Evolutionary conservation across 371 early-diverging fungal species (phyloP), one percentile per base, ranked within the genome.

Genomic region (Choanephora cucurbitarum): DNA sequence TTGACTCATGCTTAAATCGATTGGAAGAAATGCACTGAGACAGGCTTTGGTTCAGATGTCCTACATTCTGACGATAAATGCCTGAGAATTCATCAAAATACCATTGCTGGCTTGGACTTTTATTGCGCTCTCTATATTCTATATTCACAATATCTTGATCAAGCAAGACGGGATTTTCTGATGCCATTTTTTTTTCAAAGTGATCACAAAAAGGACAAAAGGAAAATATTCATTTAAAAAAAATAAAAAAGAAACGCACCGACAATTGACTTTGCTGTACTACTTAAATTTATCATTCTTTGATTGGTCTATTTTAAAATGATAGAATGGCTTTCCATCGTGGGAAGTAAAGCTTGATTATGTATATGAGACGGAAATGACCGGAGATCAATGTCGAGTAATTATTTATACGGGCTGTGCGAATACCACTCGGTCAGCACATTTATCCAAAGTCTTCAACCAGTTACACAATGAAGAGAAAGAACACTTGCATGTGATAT

Each of bases 61-160:
- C 19, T 5, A 64, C 60, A 10, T 58, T 60, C 23, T 68, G 70
- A 11, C 69, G 60, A 42, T 74, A 74, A 7, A 70, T 21, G 0
- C 71, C 68, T 15, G 68, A 63, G 32, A 47, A 74, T 39, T 74
- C 74, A 43, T 74, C 74, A 55, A 66, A 74, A 42, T 65, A 74
- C 74, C 70, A 74, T 57, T 68, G 71, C 14, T 17, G 41, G n/a
- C 42, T 41, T 21, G 19, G 32, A 13, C 13, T 46, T 28, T 42
- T 37, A 1, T 13, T 54, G 43, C 49, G 40, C n/a, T 57, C 61
- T 5, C 61, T 49, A 42, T 54, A 58, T 40, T 60, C 69, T 3
- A 23, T 46, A 18, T 28, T 54, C 7, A 45, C 4, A 21, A 45
- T 45, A 6, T 61, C 61, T 4, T 11, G 9, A 37, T 37, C 37